Evolutionary conservation across 163 green algal species (phyloP).

Genomic region (Trebouxiophyceae sp.): DNA sequence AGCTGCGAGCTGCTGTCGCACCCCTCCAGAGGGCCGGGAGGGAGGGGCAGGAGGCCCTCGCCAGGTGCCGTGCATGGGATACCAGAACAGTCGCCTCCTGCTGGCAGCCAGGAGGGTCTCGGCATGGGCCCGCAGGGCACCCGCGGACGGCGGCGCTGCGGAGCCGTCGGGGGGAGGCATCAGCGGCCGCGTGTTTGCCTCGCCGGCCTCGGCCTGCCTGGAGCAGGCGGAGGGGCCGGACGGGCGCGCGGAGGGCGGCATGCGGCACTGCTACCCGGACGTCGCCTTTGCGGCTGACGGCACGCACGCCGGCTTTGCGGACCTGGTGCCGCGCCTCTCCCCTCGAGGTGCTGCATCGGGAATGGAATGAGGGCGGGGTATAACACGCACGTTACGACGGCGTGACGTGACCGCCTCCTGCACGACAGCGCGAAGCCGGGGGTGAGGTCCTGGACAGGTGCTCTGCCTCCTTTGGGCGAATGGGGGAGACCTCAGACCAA

Average conservation of each 20-base stretch:
- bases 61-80: no score
- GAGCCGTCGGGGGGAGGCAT: not conserved
- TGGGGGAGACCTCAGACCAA: not conserved
- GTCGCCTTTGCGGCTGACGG: constrained; percentile 13
- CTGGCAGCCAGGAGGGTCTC: no score
- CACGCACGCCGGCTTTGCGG: constrained; percentile 7
- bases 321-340: not conserved
- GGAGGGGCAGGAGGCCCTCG: no score
- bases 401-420: no score
- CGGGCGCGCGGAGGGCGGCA: not conserved
- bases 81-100: constrained; percentile 3
- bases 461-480: not conserved
- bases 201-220: constrained; percentile 1
- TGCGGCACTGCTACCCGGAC: constrained; percentile 4
- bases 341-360: not conserved
- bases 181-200: constrained; percentile 6
- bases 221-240: not conserved
- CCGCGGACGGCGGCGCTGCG: no score
- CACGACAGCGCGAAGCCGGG: not conserved
- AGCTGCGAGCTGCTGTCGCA: no score
- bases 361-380: not conserved
- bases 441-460: not conserved
- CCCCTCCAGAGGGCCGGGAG: no score
- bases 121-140: no score
- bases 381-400: no score